phyloP scores from a whole-genome alignment of 768 basidiomycete species.

The Podaxis sp. region DNA sequence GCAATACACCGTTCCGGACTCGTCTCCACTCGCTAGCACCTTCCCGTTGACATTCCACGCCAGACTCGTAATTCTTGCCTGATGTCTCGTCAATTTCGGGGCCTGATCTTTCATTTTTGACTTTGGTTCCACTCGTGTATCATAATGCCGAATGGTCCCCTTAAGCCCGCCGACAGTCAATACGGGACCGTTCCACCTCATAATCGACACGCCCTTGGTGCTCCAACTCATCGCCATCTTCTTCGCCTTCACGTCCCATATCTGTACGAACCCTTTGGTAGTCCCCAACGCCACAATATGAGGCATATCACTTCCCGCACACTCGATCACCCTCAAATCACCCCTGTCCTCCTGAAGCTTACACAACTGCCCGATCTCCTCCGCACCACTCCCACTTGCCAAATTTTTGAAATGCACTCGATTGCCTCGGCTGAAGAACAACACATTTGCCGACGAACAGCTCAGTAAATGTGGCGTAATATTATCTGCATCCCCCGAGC shows the following conservation, averaged over 20 bases:
- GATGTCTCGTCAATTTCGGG: constrained; percentile 68
- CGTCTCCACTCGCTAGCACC: constrained; percentile 75
- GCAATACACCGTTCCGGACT: constrained; percentile 70
- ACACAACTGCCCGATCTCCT: constrained; percentile 51
- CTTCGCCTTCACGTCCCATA: constrained; percentile 30
- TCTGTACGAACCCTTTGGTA: constrained; percentile 61
- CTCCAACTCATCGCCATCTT: constrained; percentile 45
- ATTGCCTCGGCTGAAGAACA: constrained; percentile 55
- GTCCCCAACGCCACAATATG: constrained; percentile 61
- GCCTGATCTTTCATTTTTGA: constrained; percentile 59
- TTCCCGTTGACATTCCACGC: constrained; percentile 68
- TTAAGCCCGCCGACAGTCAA: constrained; percentile 18
- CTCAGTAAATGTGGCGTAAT: constrained; percentile 30
- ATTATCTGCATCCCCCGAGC: constrained; percentile 12
- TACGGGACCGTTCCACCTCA: constrained; percentile 62
- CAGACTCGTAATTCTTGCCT: constrained; percentile 61
- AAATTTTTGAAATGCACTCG: constrained; percentile 55
- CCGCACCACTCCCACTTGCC: constrained; percentile 25
- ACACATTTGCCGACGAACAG: constrained; percentile 43
- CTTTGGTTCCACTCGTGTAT: constrained; percentile 55
- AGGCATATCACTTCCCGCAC: constrained; percentile 32
- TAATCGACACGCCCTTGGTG: constrained; percentile 58
- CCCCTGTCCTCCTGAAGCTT: constrained; percentile 49
- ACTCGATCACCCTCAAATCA: constrained; percentile 41
- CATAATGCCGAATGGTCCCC: constrained; percentile 67